Base-by-base conservation (phyloP, 1,284 basidiomycete species). In the Porogramme epimiltina region DNA sequence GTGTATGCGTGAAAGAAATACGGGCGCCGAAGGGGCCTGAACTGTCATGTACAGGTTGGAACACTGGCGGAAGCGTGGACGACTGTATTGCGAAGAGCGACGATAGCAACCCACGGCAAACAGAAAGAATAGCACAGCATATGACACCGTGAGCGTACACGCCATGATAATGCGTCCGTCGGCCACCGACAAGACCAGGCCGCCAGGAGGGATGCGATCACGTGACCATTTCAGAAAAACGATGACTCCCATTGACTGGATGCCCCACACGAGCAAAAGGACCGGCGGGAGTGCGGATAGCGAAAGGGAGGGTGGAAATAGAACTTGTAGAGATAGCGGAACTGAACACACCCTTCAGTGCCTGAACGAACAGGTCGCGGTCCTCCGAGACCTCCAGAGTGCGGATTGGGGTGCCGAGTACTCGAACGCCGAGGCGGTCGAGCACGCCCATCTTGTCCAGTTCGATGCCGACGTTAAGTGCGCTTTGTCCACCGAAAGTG, bases 401-500 rank as follows among this genome's bases (percentile, higher is more conserved):
- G 63, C 85, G 82, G 66, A 98, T 97, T 11, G 94, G 95, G 36
- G 96, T 99, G 58, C 97, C 97, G 28, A 99, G 80, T 28, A 99
- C 97, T 71, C 91, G 85, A 54, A 99, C 88, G 54, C 95, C 95
- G 36, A 99, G 80, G 54, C 96, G 84, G 65, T 99, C 96, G 49
- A 99, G 80, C 34, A 99, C 81, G 67, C 96, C 97, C 97, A 99
- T 99, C 66, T 89, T 90, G 73, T 99, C 96, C 49, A 99, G 84
- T 69, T 91, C 92, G 65, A 99, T 95, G 65, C 97, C 97, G 61
- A 99, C 97, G 70, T 99, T 99, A 56, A 99, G 79, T 8, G 97
- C 97, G 62, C 91, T 95, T 72, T 99, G 97, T 34, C 97, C 97
- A 72, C 97, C 97, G 65, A 99, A 99, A 8, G 97, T 99, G 56